These are phyloP conservation scores for Fraxinus sp. DNA, from an alignment of 305 asterid species.

Conservation along the genomic window DNA sequence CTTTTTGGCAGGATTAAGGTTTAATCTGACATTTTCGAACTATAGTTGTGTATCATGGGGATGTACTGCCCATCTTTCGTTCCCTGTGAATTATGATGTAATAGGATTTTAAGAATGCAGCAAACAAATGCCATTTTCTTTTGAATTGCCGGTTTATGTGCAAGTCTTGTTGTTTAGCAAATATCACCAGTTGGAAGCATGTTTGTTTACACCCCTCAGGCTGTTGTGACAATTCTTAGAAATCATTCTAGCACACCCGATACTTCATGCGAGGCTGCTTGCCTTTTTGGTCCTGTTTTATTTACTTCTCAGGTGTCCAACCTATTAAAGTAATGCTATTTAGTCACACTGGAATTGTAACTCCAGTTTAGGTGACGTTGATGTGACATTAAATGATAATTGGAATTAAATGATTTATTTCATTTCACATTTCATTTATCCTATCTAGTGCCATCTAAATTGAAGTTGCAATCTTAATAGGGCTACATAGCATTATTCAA, in stretches of 20 bases:
- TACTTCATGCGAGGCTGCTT: background rate
- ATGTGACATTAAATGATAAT: background rate
- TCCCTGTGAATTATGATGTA: background rate
- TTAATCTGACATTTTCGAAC: background rate
- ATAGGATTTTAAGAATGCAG: background rate
- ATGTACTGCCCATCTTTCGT: background rate
- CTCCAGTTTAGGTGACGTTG: background rate
- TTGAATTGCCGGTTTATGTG: background rate
- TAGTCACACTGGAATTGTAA: background rate
- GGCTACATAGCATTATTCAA: background rate
- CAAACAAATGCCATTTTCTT: background rate
- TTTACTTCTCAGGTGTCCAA: background rate
- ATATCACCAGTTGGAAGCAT: background rate
- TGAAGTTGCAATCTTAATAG: background rate
- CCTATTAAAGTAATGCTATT: background rate
- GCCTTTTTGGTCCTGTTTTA: background rate
- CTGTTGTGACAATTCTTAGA: background rate
- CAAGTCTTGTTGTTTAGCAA: background rate
- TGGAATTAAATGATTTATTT: too few species aligned
- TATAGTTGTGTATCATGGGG: conserved; percentile 3
- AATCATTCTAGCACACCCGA: background rate
- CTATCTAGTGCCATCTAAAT: background rate
- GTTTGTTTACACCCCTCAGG: background rate
- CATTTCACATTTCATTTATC: too few species aligned
- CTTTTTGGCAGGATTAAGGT: background rate